Evolutionary conservation across 768 basidiomycete genomes (phyloP).

Genomic region (Phlegmacium glaucopus): DNA sequence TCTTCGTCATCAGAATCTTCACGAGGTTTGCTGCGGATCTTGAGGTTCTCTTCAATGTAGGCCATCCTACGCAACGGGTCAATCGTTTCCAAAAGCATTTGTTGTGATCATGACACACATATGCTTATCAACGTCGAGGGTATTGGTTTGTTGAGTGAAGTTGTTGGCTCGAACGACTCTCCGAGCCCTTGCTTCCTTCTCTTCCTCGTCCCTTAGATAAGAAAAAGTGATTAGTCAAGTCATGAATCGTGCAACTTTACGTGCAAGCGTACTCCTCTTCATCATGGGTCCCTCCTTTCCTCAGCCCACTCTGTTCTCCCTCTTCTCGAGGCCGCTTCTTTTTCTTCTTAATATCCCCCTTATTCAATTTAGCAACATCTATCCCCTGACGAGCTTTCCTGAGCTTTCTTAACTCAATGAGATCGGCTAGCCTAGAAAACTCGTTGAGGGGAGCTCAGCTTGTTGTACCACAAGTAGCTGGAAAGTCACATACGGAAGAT

Average conservation of each 20-base stretch:
- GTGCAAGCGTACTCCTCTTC: constrained; percentile 56
- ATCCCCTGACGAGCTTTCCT: constrained; percentile 77
- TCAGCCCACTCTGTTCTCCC: constrained; percentile 51
- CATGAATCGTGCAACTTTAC: not conserved
- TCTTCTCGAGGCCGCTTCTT: constrained; percentile 54
- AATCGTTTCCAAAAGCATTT: not conserved
- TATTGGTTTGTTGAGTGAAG: constrained; percentile 97
- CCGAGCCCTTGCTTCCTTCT: constrained; percentile 67
- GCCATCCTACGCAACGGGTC: constrained; percentile 69
- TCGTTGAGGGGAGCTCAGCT: not conserved
- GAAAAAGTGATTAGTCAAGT: not conserved
- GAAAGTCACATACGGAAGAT: constrained; percentile 44
- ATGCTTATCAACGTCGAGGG: constrained; percentile 95
- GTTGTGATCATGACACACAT: constrained; percentile 56
- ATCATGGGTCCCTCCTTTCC: constrained; percentile 44
- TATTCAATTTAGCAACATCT: constrained; percentile 78
- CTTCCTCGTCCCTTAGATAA: constrained; percentile 50
- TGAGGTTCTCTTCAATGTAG: constrained; percentile 94
- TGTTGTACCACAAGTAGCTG: not conserved
- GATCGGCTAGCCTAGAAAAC: constrained; percentile 64
- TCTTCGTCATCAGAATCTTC: constrained; percentile 44
- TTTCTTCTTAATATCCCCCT: constrained; percentile 78
- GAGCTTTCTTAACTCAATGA: constrained; percentile 81
- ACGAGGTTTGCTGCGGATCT: constrained; percentile 57
- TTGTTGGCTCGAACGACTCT: constrained; percentile 81